Conservation (phyloP, 352 stramenopile genomes). For the Phytophthora hibernalis region DNA sequence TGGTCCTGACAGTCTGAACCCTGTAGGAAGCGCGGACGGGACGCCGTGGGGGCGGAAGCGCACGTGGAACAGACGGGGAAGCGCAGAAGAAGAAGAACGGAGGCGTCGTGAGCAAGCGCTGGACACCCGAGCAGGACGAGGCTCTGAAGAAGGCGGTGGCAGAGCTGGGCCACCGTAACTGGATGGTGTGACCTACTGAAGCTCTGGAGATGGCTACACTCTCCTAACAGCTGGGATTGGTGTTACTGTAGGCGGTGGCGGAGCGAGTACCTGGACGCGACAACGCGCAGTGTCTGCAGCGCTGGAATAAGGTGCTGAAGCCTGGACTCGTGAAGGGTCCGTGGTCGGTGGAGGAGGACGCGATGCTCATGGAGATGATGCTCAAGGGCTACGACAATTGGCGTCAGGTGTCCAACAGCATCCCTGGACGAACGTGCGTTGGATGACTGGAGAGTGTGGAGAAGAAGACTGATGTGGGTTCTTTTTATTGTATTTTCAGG, state of each 20-base stretch:
- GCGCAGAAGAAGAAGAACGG: constrained; percentile 60
- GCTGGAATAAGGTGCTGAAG: constrained; percentile 92
- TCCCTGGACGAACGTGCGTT: constrained; percentile 73
- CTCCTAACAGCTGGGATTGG: not conserved
- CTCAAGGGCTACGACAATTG: constrained; percentile 82
- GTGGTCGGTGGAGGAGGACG: constrained; percentile 93
- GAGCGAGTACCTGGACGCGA: constrained; percentile 67
- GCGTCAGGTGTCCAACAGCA: constrained; percentile 70
- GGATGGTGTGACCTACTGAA: constrained; percentile 66
- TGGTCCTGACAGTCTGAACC: constrained; percentile 9
- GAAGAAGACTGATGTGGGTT: not conserved
- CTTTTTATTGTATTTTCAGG: constrained; percentile 34
- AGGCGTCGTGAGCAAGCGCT: constrained; percentile 62
- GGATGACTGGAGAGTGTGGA: not conserved
- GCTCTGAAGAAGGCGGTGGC: constrained; percentile 79
- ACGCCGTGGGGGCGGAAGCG: constrained; percentile 22
- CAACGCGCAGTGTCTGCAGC: constrained; percentile 87
- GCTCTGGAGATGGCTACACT: not conserved
- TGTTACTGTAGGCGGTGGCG: constrained; percentile 54
- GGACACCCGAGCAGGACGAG: constrained; percentile 88
- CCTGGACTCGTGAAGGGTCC: constrained; percentile 93
- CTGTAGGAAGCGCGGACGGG: constrained; percentile 46
- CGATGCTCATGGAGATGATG: constrained; percentile 86
- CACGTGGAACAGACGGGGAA: constrained; percentile 33
- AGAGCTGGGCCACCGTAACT: constrained; percentile 87